Conservation (phyloP, 345 rosid species). For the Pugionium cornutum region DNA sequence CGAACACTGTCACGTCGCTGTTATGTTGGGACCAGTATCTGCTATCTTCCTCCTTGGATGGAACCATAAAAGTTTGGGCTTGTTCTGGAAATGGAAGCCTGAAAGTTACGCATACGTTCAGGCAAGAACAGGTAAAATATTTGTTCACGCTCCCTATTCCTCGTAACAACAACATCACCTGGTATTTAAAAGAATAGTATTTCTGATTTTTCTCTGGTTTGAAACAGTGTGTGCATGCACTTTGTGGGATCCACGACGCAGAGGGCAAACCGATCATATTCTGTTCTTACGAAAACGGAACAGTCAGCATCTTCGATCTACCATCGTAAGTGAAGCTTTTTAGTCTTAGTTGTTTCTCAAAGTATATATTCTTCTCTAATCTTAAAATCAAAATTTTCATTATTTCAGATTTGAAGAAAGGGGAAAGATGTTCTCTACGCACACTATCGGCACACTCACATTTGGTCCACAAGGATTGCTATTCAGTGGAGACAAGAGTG, state of each 20-base stretch:
- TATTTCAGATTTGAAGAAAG: slow-evolving; percentile 40
- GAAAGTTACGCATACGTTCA: slow-evolving; percentile 39
- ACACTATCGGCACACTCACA: slow-evolving; percentile 41
- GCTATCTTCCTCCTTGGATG: slow-evolving; percentile 59
- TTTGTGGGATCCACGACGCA: slow-evolving; percentile 46
- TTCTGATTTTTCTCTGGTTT: background rate
- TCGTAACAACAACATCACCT: background rate
- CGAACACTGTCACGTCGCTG: slow-evolving; percentile 54
- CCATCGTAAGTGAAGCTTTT: slow-evolving; percentile 47
- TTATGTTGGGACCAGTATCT: slow-evolving; percentile 59
- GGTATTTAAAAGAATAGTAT: background rate
- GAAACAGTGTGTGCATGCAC: slow-evolving; percentile 46
- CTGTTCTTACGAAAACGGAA: slow-evolving; percentile 46
- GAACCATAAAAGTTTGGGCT: slow-evolving; percentile 56
- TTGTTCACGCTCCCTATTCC: background rate
- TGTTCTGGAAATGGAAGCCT: slow-evolving; percentile 31
- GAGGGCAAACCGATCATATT: slow-evolving; percentile 50
- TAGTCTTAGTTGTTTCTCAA: background rate
- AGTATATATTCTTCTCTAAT: background rate
- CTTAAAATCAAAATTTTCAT: background rate
- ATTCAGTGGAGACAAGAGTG: slow-evolving; percentile 58
- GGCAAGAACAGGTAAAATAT: slow-evolving; percentile 39
- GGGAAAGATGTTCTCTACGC: slow-evolving; percentile 50
- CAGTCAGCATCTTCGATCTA: slow-evolving; percentile 44
- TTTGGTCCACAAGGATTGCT: slow-evolving; percentile 47